Percentiles rank a stretch among this genome's conserved stretches.
Conservation (phyloP, 2,329 filamentous ascomycete species). For the Aureobasidium sp. region DNA sequence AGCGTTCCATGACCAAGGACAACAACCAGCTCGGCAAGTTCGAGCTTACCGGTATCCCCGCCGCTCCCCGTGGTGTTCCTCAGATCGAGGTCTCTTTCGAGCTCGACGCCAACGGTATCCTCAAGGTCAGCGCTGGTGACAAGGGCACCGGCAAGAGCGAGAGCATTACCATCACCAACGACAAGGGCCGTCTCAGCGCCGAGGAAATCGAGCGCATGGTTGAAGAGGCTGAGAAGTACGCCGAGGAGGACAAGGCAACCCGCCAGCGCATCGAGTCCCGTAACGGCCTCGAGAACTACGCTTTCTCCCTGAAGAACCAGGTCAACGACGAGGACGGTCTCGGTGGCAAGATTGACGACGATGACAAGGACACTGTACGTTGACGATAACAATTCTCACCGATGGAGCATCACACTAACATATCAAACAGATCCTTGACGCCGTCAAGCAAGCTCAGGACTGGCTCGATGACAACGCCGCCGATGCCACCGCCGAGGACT, state of each 20-base stretch:
- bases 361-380: slow-evolving; percentile 90
- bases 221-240: slow-evolving; percentile 94
- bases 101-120: slow-evolving; percentile 95
- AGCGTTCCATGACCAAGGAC: slow-evolving; percentile 88
- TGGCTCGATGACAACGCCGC: slow-evolving; percentile 95
- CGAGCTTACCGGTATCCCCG: slow-evolving; percentile 90
- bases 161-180: slow-evolving; percentile 98
- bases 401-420: slow-evolving; percentile 29
- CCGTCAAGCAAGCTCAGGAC: slow-evolving; percentile 92
- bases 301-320: slow-evolving; percentile 98
- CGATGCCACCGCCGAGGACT: slow-evolving; percentile 82
- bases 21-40: slow-evolving; percentile 98
- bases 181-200: slow-evolving; percentile 92
- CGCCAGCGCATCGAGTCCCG: slow-evolving; percentile 94
- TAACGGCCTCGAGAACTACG: slow-evolving; percentile 98
- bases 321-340: slow-evolving; percentile 94
- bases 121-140: slow-evolving; percentile 91
- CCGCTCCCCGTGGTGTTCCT: slow-evolving; percentile 89
- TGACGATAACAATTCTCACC: neutral
- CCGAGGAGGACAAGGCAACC: slow-evolving; percentile 97
- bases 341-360: slow-evolving; percentile 95
- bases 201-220: slow-evolving; percentile 99
- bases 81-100: slow-evolving; percentile 98
- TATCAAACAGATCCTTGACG: slow-evolving; percentile 62
- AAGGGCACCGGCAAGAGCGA: slow-evolving; percentile 98